phyloP scores from a whole-genome alignment of 2,329 filamentous ascomycete genomes.

The Thielaviopsis euricoi region DNA sequence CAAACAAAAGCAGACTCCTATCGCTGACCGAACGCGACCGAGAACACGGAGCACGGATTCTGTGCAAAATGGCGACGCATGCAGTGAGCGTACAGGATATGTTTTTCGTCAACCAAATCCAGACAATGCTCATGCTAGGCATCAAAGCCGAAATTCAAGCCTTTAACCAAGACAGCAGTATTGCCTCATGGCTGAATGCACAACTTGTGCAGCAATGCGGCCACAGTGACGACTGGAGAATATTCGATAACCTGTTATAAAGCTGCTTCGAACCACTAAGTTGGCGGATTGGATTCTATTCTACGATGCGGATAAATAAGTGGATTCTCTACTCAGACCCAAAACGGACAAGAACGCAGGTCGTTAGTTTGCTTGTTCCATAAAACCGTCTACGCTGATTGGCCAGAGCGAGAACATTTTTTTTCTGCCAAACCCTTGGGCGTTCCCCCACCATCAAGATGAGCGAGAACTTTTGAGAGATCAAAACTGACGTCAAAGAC shows the following conservation, averaged over 20 bases:
- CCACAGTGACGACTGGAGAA: not conserved
- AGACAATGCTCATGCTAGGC: conserved; percentile 57
- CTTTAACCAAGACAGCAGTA: conserved; percentile 37
- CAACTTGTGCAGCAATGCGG: conserved; percentile 18
- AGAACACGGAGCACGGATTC: conserved; percentile 34
- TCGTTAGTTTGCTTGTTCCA: conserved; percentile 2
- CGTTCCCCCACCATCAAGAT: not conserved
- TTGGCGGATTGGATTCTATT: no score
- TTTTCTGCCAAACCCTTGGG: not conserved
- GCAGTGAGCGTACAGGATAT: conserved; percentile 17
- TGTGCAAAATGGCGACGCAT: conserved; percentile 26
- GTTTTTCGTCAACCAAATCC: conserved; percentile 39
- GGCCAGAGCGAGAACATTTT: conserved; percentile 4
- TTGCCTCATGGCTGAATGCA: conserved; percentile 33
- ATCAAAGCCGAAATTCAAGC: conserved; percentile 65
- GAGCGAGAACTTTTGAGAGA: not conserved
- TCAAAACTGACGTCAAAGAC: not conserved
- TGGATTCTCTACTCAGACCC: not conserved
- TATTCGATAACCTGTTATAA: not conserved
- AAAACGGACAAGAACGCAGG: conserved; percentile 4
- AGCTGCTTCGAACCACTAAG: no score
- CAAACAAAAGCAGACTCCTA: conserved; percentile 14
- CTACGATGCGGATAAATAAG: not conserved
- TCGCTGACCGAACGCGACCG: conserved; percentile 40
- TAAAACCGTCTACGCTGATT: conserved; percentile 5